phyloP scores from a whole-genome alignment of 2,329 filamentous ascomycete species.

The Aspergillus viridinutans region DNA sequence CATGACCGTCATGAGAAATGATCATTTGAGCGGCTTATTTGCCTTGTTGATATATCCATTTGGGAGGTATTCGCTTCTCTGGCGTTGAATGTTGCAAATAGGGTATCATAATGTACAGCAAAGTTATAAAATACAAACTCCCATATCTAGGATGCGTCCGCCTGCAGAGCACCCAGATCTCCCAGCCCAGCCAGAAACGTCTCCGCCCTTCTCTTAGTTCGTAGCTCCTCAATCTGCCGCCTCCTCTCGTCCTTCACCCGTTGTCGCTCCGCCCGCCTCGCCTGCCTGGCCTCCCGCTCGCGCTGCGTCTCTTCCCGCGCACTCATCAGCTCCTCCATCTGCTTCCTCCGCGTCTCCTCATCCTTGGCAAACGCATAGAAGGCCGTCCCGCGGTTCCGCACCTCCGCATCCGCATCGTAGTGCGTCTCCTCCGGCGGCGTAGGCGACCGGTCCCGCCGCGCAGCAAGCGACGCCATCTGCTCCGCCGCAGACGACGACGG shows the following conservation, averaged over 20 bases:
- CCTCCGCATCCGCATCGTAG: conserved; percentile 80
- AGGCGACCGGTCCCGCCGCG: conserved; percentile 70
- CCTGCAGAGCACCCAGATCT: conserved; percentile 26
- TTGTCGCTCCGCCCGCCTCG: conserved; percentile 55
- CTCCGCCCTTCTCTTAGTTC: conserved; percentile 66
- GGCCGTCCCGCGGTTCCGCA: conserved; percentile 80
- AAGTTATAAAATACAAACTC: conserved; percentile 1
- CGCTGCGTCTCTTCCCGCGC: conserved; percentile 67
- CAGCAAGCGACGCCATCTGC: conserved; percentile 73
- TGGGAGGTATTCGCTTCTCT: neutral
- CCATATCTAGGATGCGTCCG: neutral
- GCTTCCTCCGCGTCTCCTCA: conserved; percentile 59
- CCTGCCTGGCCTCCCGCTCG: conserved; percentile 53
- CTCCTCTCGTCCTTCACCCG: conserved; percentile 59
- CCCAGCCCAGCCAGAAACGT: conserved; percentile 62
- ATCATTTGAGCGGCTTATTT: neutral
- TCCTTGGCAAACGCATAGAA: conserved; percentile 88
- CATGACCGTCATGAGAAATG: neutral
- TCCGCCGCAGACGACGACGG: conserved; percentile 60
- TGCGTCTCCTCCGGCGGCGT: conserved; percentile 78
- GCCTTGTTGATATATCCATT: neutral
- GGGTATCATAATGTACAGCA: conserved; percentile 9
- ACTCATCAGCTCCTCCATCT: conserved; percentile 71
- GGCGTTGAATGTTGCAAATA: neutral
- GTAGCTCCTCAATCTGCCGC: conserved; percentile 46